Base-by-base conservation (phyloP, 208 protist species). In the Crithidia brevicula region DNA sequence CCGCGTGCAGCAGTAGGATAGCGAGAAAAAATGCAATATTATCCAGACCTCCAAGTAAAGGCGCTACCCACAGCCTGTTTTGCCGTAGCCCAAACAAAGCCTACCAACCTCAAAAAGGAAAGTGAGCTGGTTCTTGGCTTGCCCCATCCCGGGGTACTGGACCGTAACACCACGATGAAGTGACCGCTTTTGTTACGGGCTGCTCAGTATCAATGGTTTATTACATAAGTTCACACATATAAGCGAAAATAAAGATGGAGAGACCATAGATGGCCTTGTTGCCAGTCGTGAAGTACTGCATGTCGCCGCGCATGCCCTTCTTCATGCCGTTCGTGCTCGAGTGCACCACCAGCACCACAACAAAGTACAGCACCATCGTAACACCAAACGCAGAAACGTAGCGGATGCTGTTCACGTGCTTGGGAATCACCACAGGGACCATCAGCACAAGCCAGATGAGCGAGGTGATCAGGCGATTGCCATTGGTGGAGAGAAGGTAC, bases 141-240 rank as follows among this genome's bases (percentile, higher is more conserved):
- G n/a, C n/a, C 54, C 74, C 0, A 84, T 0, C 23, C 83, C 90
- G 34, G 93, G 83, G 6, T 67, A 54, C 20, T n/a, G 11, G 13
- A 82, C 58, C 7, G 76, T 81, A 3, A 77, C 74, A 9, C 69
- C 27, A 25, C 72, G 57, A 4, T 60, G 58, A 77, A 86, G 74
- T 33, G 91, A 83, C 33, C 66, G 73, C 30, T 93, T n/a, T n/a
- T n/a, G n/a, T n/a, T n/a, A n/a, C n/a, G n/a, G n/a, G n/a, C n/a
- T n/a, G n/a, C n/a, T n/a, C n/a, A n/a, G n/a, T n/a, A n/a, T n/a
- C n/a, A 91, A 13, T 92, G 71, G 4, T 64, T 62, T 5, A n/a
- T n/a, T n/a, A n/a, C n/a, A n/a, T n/a, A n/a, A n/a, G n/a, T n/a
- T 95, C 86, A 58, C 79, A 92, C 38, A 91, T 59, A 57, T 79